A percentile compares a stretch with the other conserved stretches of the same genome.
phyloP scores from a whole-genome alignment of 2,329 filamentous ascomycete species.

The Pseudocercospora fijiensis region DNA sequence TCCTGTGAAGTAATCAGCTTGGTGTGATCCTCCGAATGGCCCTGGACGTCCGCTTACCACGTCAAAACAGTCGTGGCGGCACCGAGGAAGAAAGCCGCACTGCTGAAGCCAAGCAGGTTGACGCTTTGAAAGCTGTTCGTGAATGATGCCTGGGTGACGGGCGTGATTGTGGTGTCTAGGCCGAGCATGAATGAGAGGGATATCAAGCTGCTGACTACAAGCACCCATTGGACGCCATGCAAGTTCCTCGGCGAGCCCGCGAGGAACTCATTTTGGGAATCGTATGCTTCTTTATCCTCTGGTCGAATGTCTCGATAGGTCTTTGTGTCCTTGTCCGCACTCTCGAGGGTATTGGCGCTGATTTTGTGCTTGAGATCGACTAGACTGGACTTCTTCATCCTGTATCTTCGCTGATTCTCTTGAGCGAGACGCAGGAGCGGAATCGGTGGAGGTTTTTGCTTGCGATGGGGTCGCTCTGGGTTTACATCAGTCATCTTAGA shows the following conservation, averaged over 20 bases:
- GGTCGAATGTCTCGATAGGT: conserved; percentile 3
- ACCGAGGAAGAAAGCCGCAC: conserved; percentile 11
- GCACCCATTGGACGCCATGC: conserved; percentile 16
- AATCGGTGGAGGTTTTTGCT: background rate
- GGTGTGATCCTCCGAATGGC: background rate
- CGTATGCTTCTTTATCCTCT: conserved; percentile 3
- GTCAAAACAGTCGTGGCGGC: conserved; percentile 13
- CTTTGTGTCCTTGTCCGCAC: background rate
- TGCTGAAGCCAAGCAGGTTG: conserved; percentile 11
- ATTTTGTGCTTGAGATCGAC: background rate
- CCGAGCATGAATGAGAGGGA: conserved; percentile 13
- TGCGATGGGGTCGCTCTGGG: background rate
- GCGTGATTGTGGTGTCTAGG: conserved; percentile 14
- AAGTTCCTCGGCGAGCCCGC: conserved; percentile 4
- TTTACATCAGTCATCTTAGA: background rate
- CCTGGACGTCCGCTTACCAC: background rate
- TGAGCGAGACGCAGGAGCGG: background rate
- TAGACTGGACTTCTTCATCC: background rate
- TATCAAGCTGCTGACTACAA: conserved; percentile 9
- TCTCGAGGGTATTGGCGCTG: background rate
- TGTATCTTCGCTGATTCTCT: background rate
- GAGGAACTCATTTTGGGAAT: conserved; percentile 8
- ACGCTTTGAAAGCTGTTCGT: conserved; percentile 6
- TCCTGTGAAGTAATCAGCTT: background rate
- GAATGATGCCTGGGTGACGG: conserved; percentile 14